These are phyloP conservation scores for Cymbopogon citratus DNA, from an alignment of 176 grass and related monocot species.

Conservation along the genomic window DNA sequence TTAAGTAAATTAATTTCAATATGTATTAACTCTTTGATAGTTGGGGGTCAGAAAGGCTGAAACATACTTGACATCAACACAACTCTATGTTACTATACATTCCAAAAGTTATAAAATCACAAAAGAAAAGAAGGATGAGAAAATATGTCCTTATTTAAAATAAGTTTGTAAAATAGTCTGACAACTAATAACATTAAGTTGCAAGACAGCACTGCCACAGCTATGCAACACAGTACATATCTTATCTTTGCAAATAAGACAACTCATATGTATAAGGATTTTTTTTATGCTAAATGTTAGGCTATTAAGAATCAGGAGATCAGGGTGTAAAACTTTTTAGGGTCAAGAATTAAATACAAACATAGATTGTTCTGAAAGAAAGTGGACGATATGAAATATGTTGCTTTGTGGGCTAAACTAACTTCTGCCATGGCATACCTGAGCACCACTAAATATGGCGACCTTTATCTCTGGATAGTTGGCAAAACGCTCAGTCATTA, in stretches of 20 bases:
- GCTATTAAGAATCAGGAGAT: not conserved
- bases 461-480: constrained; percentile 75
- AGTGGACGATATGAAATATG: not conserved
- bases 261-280: not conserved
- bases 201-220: not conserved
- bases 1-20: constrained; percentile 6
- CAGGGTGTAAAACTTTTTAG: not conserved
- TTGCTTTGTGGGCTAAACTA: not conserved
- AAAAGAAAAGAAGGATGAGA: not conserved
- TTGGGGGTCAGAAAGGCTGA: not conserved
- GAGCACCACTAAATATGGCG: constrained; percentile 72
- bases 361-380: not conserved
- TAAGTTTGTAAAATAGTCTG: not conserved
- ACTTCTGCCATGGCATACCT: constrained; percentile 47
- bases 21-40: not conserved
- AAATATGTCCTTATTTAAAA: not conserved
- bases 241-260: not conserved
- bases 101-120: constrained; percentile 13
- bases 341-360: constrained; percentile 5
- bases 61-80: not conserved
- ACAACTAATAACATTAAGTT: not conserved
- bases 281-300: not conserved
- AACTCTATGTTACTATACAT: not conserved
- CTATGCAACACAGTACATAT: not conserved
- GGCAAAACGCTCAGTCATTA: constrained; percentile 85